phyloP scores from a whole-genome alignment of 768 basidiomycete genomes.

The Hydnomerulius pinastri region DNA sequence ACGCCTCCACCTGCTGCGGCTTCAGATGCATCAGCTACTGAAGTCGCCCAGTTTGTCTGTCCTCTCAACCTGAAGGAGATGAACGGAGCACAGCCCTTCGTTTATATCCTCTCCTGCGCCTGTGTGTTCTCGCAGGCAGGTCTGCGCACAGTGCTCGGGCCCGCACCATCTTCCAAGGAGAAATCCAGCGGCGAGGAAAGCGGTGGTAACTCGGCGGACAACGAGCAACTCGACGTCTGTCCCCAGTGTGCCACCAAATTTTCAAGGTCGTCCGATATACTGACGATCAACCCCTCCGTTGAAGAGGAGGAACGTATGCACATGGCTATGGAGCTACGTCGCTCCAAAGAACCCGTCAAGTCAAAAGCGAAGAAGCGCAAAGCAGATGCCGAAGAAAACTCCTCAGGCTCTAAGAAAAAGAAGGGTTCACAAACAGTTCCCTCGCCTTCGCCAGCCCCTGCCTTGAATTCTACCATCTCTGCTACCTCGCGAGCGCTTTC shows the following conservation, averaged over 20 bases:
- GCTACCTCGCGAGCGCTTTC: constrained; percentile 67
- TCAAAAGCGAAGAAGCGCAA: constrained; percentile 63
- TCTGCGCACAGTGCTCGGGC: constrained; percentile 55
- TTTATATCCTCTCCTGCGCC: constrained; percentile 83
- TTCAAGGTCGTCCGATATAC: constrained; percentile 52
- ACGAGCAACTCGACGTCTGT: constrained; percentile 57
- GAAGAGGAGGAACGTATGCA: constrained; percentile 68
- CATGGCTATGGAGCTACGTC: constrained; percentile 55
- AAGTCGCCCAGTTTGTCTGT: constrained; percentile 78
- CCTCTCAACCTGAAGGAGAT: constrained; percentile 93
- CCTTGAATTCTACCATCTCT: constrained; percentile 50
- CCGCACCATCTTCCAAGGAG: constrained; percentile 29
- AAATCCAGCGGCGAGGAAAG: constrained; percentile 28
- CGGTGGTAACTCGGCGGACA: constrained; percentile 14
- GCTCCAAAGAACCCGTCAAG: constrained; percentile 56
- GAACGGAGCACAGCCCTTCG: constrained; percentile 88
- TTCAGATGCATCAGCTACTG: constrained; percentile 41
- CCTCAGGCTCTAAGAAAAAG: constrained; percentile 46
- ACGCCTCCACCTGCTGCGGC: constrained; percentile 36
- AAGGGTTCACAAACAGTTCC: constrained; percentile 17
- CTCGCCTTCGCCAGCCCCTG: constrained; percentile 28
- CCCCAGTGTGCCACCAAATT: constrained; percentile 80
- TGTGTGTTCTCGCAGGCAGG: constrained; percentile 90
- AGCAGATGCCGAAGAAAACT: constrained; percentile 41
- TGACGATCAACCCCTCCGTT: constrained; percentile 65